These are phyloP conservation scores for Aspergillus carlsbadensis DNA, from an alignment of 495 filamentous ascomycete species.

Conservation along the genomic window DNA sequence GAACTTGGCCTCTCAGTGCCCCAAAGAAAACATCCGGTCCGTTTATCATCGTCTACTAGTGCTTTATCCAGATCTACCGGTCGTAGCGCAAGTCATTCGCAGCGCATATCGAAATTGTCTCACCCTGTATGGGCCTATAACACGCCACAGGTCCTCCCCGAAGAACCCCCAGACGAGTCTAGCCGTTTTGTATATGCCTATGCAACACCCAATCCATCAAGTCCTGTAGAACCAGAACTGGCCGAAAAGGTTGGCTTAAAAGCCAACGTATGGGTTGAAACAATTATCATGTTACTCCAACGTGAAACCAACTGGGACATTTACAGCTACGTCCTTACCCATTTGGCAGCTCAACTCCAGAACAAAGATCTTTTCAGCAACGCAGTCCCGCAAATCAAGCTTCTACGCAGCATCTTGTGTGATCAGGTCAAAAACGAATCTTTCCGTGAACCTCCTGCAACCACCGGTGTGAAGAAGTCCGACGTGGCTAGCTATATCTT, in stretches of 20 bases:
- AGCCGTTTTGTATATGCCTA: slow-evolving; percentile 47
- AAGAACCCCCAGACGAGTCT: slow-evolving; percentile 46
- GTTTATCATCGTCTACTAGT: slow-evolving; percentile 22
- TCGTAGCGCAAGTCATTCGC: slow-evolving; percentile 31
- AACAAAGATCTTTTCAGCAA: slow-evolving; percentile 83
- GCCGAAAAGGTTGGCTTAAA: slow-evolving; percentile 48
- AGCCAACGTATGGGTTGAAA: slow-evolving; percentile 73
- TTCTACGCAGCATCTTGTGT: slow-evolving; percentile 74
- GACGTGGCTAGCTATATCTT: slow-evolving; percentile 89
- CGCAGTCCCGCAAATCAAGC: slow-evolving; percentile 68
- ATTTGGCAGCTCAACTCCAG: slow-evolving; percentile 82
- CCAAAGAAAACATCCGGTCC: slow-evolving; percentile 21
- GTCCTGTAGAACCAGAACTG: slow-evolving; percentile 24
- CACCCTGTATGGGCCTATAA: slow-evolving; percentile 58
- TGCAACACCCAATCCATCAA: slow-evolving; percentile 20
- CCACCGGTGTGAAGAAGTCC: slow-evolving; percentile 76
- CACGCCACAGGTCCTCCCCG: slow-evolving; percentile 49
- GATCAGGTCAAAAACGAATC: slow-evolving; percentile 73
- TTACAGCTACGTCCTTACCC: slow-evolving; percentile 85
- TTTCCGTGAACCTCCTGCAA: slow-evolving; percentile 71
- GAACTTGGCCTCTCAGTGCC: slow-evolving; percentile 25
- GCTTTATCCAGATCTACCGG: slow-evolving; percentile 30
- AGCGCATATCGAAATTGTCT: slow-evolving; percentile 41
- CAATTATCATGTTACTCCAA: slow-evolving; percentile 69
- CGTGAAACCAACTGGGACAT: slow-evolving; percentile 87